phyloP scores from a whole-genome alignment of 2,329 filamentous ascomycete species.

The Huntiella moniliformis region DNA sequence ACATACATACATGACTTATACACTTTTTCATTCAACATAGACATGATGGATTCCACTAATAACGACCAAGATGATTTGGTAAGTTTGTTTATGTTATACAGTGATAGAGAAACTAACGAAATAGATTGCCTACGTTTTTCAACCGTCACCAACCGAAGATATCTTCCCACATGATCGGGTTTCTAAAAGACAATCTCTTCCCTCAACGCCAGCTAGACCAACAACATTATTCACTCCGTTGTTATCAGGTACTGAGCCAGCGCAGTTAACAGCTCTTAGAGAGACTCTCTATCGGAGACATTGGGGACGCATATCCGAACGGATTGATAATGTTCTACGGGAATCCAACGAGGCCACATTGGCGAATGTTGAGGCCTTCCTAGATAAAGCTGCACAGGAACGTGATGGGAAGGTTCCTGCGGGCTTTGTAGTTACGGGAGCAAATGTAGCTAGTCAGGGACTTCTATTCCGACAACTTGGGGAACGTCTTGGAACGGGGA shows the following conservation, averaged over 20 bases:
- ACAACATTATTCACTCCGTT: slow-evolving; percentile 28
- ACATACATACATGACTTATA: too few relatives aligned
- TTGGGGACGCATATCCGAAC: slow-evolving; percentile 45
- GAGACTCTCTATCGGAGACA: slow-evolving; percentile 39
- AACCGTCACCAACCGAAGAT: slow-evolving; percentile 25
- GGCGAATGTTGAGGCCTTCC: slow-evolving; percentile 37
- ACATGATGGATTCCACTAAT: slow-evolving; percentile 7
- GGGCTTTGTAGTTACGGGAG: slow-evolving; percentile 57
- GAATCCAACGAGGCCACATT: slow-evolving; percentile 43
- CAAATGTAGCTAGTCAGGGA: slow-evolving; percentile 58
- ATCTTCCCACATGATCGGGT: slow-evolving; percentile 22
- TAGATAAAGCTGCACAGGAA: slow-evolving; percentile 18
- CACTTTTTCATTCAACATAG: neutral
- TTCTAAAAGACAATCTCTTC: slow-evolving; percentile 27
- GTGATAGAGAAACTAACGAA: slow-evolving; percentile 12
- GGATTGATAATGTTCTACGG: slow-evolving; percentile 41
- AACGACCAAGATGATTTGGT: slow-evolving; percentile 12
- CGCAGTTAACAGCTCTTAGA: slow-evolving; percentile 31
- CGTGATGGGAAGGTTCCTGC: slow-evolving; percentile 30
- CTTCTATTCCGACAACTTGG: slow-evolving; percentile 55
- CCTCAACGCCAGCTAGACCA: slow-evolving; percentile 12
- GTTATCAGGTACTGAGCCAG: slow-evolving; percentile 33
- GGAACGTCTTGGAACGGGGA: slow-evolving; percentile 28
- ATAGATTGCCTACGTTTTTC: slow-evolving; percentile 45
- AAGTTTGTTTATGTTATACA: neutral